Conservation (phyloP, 140 eudicot species). For the Stevia rebaudiana region DNA sequence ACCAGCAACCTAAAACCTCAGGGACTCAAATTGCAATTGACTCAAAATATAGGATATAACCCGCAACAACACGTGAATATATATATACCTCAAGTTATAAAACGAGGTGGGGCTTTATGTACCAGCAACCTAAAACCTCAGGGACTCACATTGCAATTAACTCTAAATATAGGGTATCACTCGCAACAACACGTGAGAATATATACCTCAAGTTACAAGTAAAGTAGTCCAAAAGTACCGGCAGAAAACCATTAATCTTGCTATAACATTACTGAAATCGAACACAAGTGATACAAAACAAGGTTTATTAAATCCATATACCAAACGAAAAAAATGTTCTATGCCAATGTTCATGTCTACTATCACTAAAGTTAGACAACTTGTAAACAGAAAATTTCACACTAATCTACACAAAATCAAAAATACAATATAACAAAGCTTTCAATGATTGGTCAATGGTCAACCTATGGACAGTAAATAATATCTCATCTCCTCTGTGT, state of each 20-base stretch:
- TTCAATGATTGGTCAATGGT: conserved; percentile 24
- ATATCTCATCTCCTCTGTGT: conserved; percentile 6
- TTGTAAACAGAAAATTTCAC: conserved; percentile 1
- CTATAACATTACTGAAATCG: neutral
- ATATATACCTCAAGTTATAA: too few relatives aligned
- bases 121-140: too few relatives aligned
- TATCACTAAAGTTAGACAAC: neutral
- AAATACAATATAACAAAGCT: conserved; percentile 22
- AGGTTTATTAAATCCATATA: conserved; percentile 4
- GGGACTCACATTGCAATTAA: too few relatives aligned
- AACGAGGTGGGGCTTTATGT: too few relatives aligned
- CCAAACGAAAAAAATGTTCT: conserved; percentile 8
- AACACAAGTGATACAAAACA: neutral
- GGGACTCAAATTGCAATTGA: too few relatives aligned
- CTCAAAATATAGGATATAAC: too few relatives aligned
- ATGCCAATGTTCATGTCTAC: conserved; percentile 20
- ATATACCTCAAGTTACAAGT: too few relatives aligned
- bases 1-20: too few relatives aligned
- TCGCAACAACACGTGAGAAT: too few relatives aligned
- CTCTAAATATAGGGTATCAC: too few relatives aligned
- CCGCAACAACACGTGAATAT: too few relatives aligned
- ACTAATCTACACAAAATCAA: conserved; percentile 16
- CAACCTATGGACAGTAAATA: conserved; percentile 20
- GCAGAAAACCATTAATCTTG: neutral
- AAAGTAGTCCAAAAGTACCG: neutral